These are phyloP conservation scores for Capsicum chinense DNA, from an alignment of 257 asterid genomes.

Conservation along the genomic window DNA sequence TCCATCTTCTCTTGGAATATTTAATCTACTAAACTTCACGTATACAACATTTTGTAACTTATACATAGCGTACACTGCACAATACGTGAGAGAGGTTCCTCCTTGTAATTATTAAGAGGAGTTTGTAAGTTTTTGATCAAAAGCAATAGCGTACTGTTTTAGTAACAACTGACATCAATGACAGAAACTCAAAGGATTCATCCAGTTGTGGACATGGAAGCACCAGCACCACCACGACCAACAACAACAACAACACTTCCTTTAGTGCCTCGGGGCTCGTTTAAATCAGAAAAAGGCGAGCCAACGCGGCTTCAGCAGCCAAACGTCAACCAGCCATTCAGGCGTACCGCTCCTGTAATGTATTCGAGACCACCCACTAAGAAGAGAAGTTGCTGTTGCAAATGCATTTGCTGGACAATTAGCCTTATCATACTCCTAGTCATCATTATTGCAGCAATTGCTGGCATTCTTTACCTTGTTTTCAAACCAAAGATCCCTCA, in stretches of 20 bases:
- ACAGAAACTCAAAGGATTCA: slow-evolving; percentile 65
- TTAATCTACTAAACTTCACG: not conserved
- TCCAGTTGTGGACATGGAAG: slow-evolving; percentile 59
- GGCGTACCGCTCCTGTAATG: slow-evolving; percentile 34
- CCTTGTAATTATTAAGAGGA: not conserved
- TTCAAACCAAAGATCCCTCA: slow-evolving; percentile 82
- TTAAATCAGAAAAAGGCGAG: slow-evolving; percentile 46
- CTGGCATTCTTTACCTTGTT: slow-evolving; percentile 64
- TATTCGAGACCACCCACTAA: slow-evolving; percentile 38
- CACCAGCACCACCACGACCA: slow-evolving; percentile 52
- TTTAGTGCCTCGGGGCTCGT: slow-evolving; percentile 38
- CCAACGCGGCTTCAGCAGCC: slow-evolving; percentile 38
- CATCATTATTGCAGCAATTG: slow-evolving; percentile 60
- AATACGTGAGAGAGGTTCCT: slow-evolving; percentile 12
- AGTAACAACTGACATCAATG: slow-evolving; percentile 33
- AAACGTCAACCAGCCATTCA: slow-evolving; percentile 32
- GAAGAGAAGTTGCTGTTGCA: slow-evolving; percentile 59
- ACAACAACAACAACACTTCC: slow-evolving; percentile 45
- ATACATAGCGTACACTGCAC: not conserved
- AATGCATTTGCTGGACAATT: slow-evolving; percentile 80
- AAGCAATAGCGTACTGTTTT: not conserved
- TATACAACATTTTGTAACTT: not conserved
- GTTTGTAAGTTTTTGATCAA: slow-evolving; percentile 11
- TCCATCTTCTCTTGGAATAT: slow-evolving; percentile 1
- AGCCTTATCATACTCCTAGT: slow-evolving; percentile 61